Evolutionary conservation across 2,329 filamentous ascomycete species (phyloP), one percentile per base, ranked within the genome.

Genomic region (Pseudogymnoascus sp.): DNA sequence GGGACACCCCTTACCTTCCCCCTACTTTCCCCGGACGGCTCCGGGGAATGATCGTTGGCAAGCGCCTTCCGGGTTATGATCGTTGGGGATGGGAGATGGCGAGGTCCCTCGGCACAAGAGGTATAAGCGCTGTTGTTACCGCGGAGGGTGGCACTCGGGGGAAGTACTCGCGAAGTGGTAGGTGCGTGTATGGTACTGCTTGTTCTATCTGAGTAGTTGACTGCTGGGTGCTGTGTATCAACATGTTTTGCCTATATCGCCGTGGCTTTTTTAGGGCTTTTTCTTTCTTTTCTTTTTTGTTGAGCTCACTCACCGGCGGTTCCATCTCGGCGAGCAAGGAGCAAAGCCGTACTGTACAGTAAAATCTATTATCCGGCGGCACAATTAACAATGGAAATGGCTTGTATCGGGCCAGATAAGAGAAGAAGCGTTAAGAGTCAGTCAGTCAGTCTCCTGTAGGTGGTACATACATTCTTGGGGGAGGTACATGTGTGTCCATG

Each of bases 71-170:
- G 38, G 38, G 38, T 41, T 41, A 21, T 21, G 38, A 21, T 41
- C 38, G 38, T 41, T 19, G 37, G 9, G n/a, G n/a, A n/a, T n/a
- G n/a, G n/a, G n/a, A n/a, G 21, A 41, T 15, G 21, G 45, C 45
- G 45, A 52, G 45, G 45, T 52, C 26, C 45, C 45, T 52, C 45
- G 45, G 45, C 45, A 19, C 45, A 52, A 4, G 15, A 13, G 45
- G 45, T 52, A 30, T 52, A 52, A 30, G 45, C 45, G 45, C 26
- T 30, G 9, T 23, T 30, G 45, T 52, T 52, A 52, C 45, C 45
- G 26, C 26, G 45, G 45, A 23, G 45, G 12, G 6, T 18, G 19
- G n/a, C 5, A 12, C 4, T 52, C 45, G 45, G 45, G 45, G 30
- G 45, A 52, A 52, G 45, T 30, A 52, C n/a, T 52, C 26, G 45